Evolutionary conservation across 371 early-diverging fungal genomes (phyloP).

Genomic region (Mucor racemosus): DNA sequence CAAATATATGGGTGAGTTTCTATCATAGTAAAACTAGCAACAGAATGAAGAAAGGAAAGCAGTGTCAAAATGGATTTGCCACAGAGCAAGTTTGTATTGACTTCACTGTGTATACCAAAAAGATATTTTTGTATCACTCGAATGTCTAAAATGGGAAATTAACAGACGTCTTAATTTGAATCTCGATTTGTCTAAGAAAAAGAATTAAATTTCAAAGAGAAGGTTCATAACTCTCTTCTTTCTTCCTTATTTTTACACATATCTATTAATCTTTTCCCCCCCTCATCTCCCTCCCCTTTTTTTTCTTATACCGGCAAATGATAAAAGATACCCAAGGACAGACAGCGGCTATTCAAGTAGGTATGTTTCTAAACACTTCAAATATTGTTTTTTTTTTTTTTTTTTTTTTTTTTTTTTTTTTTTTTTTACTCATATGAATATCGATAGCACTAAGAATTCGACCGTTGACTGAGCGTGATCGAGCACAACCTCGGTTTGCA

Average conservation of each 20-base stretch:
- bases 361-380: conserved; percentile 23
- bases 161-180: conserved; percentile 1
- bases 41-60: too few species aligned
- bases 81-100: too few species aligned
- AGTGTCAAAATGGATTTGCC: too few species aligned
- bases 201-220: background rate
- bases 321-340: conserved; percentile 35
- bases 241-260: background rate
- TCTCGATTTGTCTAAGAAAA: background rate
- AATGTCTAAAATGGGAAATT: background rate
- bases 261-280: background rate
- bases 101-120: too few species aligned
- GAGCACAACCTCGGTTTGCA: conserved; percentile 50
- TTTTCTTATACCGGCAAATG: conserved; percentile 14
- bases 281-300: background rate
- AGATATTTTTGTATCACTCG: too few species aligned
- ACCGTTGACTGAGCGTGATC: conserved; percentile 51
- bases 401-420: background rate
- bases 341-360: conserved; percentile 49
- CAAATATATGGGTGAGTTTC: too few species aligned
- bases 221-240: background rate
- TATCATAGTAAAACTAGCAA: too few species aligned
- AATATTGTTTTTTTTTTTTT: background rate
- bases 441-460: conserved; percentile 49
- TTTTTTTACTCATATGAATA: background rate